Base-by-base conservation (phyloP, 225 moss, liverwort and hornwort species). In the Pseudoscleropodium purum region DNA sequence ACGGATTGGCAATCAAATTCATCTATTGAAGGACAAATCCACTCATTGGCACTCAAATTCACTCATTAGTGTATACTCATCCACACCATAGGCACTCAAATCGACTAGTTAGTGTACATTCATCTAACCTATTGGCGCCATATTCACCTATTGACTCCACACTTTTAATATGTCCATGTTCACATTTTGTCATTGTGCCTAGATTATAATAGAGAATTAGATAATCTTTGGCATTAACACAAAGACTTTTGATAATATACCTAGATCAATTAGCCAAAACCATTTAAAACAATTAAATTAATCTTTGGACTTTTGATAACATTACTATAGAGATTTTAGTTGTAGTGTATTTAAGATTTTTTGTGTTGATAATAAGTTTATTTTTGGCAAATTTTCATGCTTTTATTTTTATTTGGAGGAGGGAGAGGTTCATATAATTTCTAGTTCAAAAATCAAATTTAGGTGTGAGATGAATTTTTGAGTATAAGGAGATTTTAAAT, bases 131-230 rank as follows among this genome's bases (percentile, higher is more conserved):
- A 10, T 36, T 36, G 6, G 4, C 1, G 1, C 4, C 7, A 1
- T 16, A 72, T 39, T 27, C 5, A 43, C 3, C 0, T 0, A 0
- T 73, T 73, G 73, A 3, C 2, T 3, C 5, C 3, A 24, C 29
- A 45, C 1, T 74, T 18, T 31, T 4, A 75, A 11, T 18, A 74
- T 18, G 1, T 2, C 19, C 0, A 7, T 47, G 0, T 47, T 74
- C 1, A 75, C 3, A 45, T 10, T 2, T 45, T 75, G 18, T 10
- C 2, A 31, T 18, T 0, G 0, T 1, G 0, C 4, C 45, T 2
- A 30, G 29, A 47, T 45, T 74, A 11, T 2, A 30, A 18, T 2
- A 18, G 30, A 47, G 3, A 47, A 75, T 18, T 75, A 47, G 6
- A 31, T 47, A 18, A 30, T 30, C 2, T 7, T 75, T 49, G 2